Evolutionary conservation across 2,329 filamentous ascomycete species (phyloP).

Genomic region (Pestalotiopsis sp.): DNA sequence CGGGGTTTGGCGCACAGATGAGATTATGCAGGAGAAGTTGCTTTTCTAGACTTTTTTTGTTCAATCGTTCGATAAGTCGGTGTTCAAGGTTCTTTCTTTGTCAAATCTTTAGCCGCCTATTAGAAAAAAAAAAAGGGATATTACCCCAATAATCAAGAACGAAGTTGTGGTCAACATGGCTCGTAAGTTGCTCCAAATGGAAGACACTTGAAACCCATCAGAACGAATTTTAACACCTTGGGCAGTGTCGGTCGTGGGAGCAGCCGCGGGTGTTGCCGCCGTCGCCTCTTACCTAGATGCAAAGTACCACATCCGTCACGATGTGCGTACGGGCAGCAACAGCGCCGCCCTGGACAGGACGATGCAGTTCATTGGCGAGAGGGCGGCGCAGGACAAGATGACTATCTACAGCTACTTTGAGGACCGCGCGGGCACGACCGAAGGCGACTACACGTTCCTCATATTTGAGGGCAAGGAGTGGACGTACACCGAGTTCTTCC

Average conservation of each 20-base stretch:
- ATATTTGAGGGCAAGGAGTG: constrained; percentile 65
- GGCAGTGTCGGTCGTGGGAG: constrained; percentile 20
- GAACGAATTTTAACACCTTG: background rate
- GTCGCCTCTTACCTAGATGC: constrained; percentile 63
- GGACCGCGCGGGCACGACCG: constrained; percentile 23
- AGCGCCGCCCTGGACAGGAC: constrained; percentile 21
- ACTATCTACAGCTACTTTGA: constrained; percentile 27
- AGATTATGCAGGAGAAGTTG: background rate
- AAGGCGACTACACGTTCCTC: constrained; percentile 27
- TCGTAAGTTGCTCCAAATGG: background rate
- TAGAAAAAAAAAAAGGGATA: background rate
- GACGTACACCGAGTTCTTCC: constrained; percentile 59
- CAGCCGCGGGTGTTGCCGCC: constrained; percentile 29
- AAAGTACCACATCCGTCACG: constrained; percentile 66
- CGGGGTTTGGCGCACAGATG: background rate
- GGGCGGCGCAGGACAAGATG: constrained; percentile 19
- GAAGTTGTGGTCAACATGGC: background rate
- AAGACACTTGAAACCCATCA: background rate
- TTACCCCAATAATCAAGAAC: background rate
- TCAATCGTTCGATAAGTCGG: too few species aligned
- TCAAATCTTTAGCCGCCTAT: too few species aligned
- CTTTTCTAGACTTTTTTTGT: too few species aligned
- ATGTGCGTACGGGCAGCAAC: constrained; percentile 50
- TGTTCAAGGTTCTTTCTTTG: too few species aligned
- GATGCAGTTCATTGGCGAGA: background rate